A percentile compares a stretch with the other conserved stretches of the same genome.
Evolutionary conservation across 176 grass and related monocot species (phyloP).

Genomic region (Coix lacrymajobi): DNA sequence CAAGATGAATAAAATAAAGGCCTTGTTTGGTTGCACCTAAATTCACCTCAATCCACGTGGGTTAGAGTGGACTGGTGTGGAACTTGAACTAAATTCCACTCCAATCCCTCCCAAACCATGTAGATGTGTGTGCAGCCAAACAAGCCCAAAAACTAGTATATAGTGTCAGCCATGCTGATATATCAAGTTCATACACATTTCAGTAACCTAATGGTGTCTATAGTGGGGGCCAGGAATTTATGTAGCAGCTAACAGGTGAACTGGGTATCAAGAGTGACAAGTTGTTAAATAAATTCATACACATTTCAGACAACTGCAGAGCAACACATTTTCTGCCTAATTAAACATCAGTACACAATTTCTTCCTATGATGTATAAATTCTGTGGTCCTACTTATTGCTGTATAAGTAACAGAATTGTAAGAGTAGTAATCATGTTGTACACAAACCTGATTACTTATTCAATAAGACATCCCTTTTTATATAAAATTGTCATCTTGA

Average conservation of each 20-base stretch:
- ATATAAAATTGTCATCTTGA: neutral
- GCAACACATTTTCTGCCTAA: neutral
- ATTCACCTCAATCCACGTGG: no score
- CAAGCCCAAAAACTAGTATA: conserved; percentile 7
- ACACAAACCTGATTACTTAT: neutral
- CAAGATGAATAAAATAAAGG: neutral
- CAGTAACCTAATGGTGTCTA: neutral
- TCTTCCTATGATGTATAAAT: neutral
- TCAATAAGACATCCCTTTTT: neutral
- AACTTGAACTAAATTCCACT: no score
- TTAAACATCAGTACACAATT: neutral
- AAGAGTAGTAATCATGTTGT: neutral
- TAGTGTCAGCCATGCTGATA: neutral
- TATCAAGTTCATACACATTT: neutral
- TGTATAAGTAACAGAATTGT: neutral
- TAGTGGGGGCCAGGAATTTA: neutral
- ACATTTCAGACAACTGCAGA: neutral
- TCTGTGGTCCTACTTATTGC: neutral
- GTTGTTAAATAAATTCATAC: no score
- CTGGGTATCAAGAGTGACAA: no score
- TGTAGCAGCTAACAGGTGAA: neutral
- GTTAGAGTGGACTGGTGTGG: no score
- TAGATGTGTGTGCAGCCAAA: no score
- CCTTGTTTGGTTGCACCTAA: no score
- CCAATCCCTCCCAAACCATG: no score